Conservation (phyloP, 371 early-diverging fungal species). For the Mucor racemosus region DNA sequence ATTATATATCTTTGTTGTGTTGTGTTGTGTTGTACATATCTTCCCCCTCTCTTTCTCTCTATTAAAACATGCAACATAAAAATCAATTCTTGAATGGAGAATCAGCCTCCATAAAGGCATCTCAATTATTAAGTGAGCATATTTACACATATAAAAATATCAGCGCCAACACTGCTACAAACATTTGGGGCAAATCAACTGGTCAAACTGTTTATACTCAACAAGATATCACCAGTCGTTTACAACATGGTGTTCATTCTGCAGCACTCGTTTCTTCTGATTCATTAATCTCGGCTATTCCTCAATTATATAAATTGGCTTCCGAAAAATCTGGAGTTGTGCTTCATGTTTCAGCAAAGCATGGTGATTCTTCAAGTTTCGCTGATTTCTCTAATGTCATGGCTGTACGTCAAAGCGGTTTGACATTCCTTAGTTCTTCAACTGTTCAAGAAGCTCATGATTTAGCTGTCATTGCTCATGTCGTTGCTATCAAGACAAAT, state of each 20-base stretch:
- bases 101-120: constrained; percentile 69
- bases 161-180: not conserved
- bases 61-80: constrained; percentile 19
- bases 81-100: constrained; percentile 52
- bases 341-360: constrained; percentile 59
- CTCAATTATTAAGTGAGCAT: constrained; percentile 72
- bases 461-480: constrained; percentile 68
- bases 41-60: constrained; percentile 2
- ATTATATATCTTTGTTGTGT: not conserved
- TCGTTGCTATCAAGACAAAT: constrained; percentile 61
- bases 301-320: constrained; percentile 67
- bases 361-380: constrained; percentile 28
- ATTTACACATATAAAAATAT: constrained; percentile 61
- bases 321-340: constrained; percentile 55
- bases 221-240: constrained; percentile 23
- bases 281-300: constrained; percentile 64
- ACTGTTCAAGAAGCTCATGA: constrained; percentile 76
- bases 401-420: constrained; percentile 81
- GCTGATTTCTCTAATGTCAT: constrained; percentile 69
- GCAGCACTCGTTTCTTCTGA: constrained; percentile 60
- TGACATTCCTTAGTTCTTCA: constrained; percentile 71
- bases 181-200: constrained; percentile 25
- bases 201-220: constrained; percentile 27
- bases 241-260: constrained; percentile 28
- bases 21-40: constrained; percentile 5